Evolutionary conservation across 768 basidiomycete species (phyloP), one percentile per base, ranked within the genome.

Genomic region (Lentinus tigrinus): DNA sequence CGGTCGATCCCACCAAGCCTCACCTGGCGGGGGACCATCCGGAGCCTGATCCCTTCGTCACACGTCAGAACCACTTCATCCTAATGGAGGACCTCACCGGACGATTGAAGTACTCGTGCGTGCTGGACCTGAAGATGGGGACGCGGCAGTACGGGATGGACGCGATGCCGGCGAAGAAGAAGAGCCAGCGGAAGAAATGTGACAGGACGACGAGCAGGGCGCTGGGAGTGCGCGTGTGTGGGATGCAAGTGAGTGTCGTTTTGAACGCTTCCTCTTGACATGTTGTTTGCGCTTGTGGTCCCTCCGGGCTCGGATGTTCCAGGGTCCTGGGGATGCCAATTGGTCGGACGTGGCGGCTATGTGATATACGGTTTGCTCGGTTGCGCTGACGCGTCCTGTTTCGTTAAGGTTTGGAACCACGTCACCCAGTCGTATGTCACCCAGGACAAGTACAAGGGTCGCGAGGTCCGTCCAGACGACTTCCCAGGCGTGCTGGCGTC

Each of bases 51-150:
- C 56, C 63, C 0, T 57, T 61, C 17, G 67, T 89, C 47, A 86
- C 93, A 7, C 85, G 96, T 13, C 95, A 97, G 73, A 95, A 97
- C 69, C 91, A 98, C 70, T 99, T 98, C 69, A 97, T 99, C 66
- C 82, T 98, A 65, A 97, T 99, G 95, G 97, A 99, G 73, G 97
- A 99, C 69, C 77, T 99, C 47, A 99, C 97, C 2, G 97, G 97
- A 24, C 79, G 90, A 34, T 73, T 97, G 68, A 95, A 91, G 73
- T 84, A 82, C 49, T 92, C 97, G 9, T 99, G 97, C 68, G 96
- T 99, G 40, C 84, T 98, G 67, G 97, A 99, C 73, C 78, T 99
- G 66, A 99, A 99, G 79, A 98, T 98, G 97, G 97, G 97, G n/a
- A 98, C 95, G 28, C 81, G 97, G 34, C 97, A 99, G 75, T 98